phyloP scores from a whole-genome alignment of 192 early-diverging fungal genomes.

The Linderina pennispora region DNA sequence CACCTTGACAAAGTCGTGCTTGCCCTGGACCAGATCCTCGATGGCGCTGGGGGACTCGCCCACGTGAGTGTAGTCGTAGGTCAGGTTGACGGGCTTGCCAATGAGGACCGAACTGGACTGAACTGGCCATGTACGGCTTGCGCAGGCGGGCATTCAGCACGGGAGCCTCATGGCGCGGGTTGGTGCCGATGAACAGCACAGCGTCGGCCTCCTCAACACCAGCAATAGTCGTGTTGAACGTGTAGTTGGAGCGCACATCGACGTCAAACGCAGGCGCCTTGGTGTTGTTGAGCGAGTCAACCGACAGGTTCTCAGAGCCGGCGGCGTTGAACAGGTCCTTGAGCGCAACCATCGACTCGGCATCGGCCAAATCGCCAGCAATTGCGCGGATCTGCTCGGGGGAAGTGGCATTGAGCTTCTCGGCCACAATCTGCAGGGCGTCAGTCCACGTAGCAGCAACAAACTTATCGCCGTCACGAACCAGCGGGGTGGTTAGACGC shows the following conservation, averaged over 20 bases:
- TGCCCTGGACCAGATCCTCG: slow-evolving; percentile 61
- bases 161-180: slow-evolving; percentile 94
- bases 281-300: slow-evolving; percentile 51
- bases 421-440: slow-evolving; percentile 68
- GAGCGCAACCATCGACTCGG: slow-evolving; percentile 87
- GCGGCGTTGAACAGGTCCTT: slow-evolving; percentile 90
- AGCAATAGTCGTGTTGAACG: slow-evolving; percentile 74
- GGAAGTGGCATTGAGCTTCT: slow-evolving; percentile 52
- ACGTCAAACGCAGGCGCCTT: slow-evolving; percentile 45
- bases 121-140: slow-evolving; percentile 84
- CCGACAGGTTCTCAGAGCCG: slow-evolving; percentile 78
- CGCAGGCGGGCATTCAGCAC: slow-evolving; percentile 95
- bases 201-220: slow-evolving; percentile 93
- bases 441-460: slow-evolving; percentile 81
- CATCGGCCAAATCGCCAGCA: slow-evolving; percentile 90
- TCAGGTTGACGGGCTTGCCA: slow-evolving; percentile 72
- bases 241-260: slow-evolving; percentile 89
- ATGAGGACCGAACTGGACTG: slow-evolving; percentile 76
- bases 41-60: slow-evolving; percentile 60
- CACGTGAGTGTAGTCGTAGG: slow-evolving; percentile 87
- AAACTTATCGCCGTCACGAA: slow-evolving; percentile 78
- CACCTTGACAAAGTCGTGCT: slow-evolving; percentile 65
- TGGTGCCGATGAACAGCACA: slow-evolving; percentile 86
- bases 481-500: slow-evolving; percentile 86
- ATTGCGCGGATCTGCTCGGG: slow-evolving; percentile 71